phyloP scores from a whole-genome alignment of 371 early-diverging fungal genomes.

The Mucor indicus region DNA sequence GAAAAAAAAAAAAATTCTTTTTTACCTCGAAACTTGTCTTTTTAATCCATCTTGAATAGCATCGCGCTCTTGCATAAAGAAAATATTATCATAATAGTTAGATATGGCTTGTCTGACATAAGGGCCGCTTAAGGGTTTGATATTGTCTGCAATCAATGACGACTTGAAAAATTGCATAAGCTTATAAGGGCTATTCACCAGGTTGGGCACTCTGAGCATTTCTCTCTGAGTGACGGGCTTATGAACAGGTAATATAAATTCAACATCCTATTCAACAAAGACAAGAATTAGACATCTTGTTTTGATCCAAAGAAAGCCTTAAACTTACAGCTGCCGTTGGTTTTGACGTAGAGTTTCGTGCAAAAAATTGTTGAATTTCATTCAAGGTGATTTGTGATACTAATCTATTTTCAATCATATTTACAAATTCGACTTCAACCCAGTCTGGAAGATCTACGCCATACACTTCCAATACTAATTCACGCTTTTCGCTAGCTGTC shows the following conservation, averaged over 20 bases:
- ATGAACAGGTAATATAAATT: slow-evolving; percentile 61
- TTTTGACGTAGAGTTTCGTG: slow-evolving; percentile 63
- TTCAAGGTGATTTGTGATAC: slow-evolving; percentile 61
- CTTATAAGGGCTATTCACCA: slow-evolving; percentile 55
- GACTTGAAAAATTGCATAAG: slow-evolving; percentile 69
- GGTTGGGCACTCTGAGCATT: slow-evolving; percentile 49
- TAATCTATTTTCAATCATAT: slow-evolving; percentile 62
- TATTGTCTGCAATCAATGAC: slow-evolving; percentile 51
- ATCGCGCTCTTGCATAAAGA: slow-evolving; percentile 6
- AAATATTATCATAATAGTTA: slow-evolving; percentile 26
- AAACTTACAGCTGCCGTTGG: slow-evolving; percentile 61
- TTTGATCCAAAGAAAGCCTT: no score
- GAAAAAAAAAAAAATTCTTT: background rate
- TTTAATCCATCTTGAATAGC: slow-evolving; percentile 3
- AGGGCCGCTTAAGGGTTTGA: slow-evolving; percentile 49
- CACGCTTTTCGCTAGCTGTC: slow-evolving; percentile 22
- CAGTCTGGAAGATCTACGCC: slow-evolving; percentile 67
- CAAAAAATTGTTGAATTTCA: slow-evolving; percentile 66
- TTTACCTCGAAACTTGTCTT: slow-evolving; percentile 1
- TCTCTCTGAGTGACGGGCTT: slow-evolving; percentile 37
- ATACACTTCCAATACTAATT: slow-evolving; percentile 69
- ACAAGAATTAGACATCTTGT: background rate
- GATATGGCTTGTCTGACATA: slow-evolving; percentile 55
- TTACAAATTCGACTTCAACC: slow-evolving; percentile 68
- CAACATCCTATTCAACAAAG: slow-evolving; percentile 49